Evolutionary conservation across 2,329 filamentous ascomycete species (phyloP).

Genomic region (Beauveria caledonica): DNA sequence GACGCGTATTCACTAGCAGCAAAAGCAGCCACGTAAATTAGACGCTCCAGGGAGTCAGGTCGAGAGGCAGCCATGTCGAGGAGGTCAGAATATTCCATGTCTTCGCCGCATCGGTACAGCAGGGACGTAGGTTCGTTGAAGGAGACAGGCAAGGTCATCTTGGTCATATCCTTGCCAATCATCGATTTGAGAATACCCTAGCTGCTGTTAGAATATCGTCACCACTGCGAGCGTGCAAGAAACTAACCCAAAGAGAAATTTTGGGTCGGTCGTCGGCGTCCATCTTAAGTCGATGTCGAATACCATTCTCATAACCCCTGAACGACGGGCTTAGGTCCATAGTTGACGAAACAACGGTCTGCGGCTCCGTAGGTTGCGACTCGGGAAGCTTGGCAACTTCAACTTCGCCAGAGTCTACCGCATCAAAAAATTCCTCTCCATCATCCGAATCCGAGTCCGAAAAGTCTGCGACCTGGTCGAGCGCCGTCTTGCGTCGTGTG

Average conservation of each 20-base stretch:
- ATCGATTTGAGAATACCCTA: conserved; percentile 96
- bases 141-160: conserved; percentile 96
- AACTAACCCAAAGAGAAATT: conserved; percentile 86
- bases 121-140: conserved; percentile 98
- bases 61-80: conserved; percentile 83
- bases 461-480: conserved; percentile 63
- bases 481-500: conserved; percentile 52
- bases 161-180: conserved; percentile 99
- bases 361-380: neutral
- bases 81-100: conserved; percentile 95
- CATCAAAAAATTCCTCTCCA: conserved; percentile 94
- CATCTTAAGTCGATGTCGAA: conserved; percentile 72
- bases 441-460: conserved; percentile 76
- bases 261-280: conserved; percentile 89
- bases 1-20: conserved; percentile 95
- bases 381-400: conserved; percentile 61
- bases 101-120: conserved; percentile 88
- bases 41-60: conserved; percentile 76
- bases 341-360: conserved; percentile 31
- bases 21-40: conserved; percentile 93
- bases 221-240: neutral
- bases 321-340: conserved; percentile 70
- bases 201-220: conserved; percentile 16
- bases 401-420: conserved; percentile 86
- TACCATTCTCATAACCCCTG: conserved; percentile 83